Base-by-base conservation (phyloP, 1,139 yeast species). In the Debaryomyces psychrophilus region DNA sequence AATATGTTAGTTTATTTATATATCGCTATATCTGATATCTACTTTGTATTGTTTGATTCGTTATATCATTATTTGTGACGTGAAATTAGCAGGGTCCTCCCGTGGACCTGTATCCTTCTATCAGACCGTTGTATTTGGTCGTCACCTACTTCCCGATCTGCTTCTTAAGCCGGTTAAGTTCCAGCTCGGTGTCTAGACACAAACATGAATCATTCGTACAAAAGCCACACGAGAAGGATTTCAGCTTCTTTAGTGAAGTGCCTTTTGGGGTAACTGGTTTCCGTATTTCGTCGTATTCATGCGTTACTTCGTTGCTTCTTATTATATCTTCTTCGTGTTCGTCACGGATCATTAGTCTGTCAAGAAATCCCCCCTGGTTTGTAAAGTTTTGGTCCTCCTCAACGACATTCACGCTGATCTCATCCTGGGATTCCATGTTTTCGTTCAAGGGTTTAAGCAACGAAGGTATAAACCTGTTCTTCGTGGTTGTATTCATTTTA, bases 201-300 rank as follows among this genome's bases (percentile, higher is more conserved):
- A 73, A 56, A 50, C 79, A 74, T 8, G 76, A 70, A 43, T 68
- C 77, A 45, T 64, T 65, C 23, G 68, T 59, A 52, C 78, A 73
- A 52, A 73, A 74, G n/a, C 77, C 78, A 54, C 78, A 73, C 42
- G 55, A 37, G 11, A 28, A 38, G 20, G n/a, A n/a, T 45, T 58
- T 59, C 49, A 37, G 25, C 6, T 34, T 26, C 17, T 31, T 41
- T 28, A 14, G 17, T 20, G 20, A n/a, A 35, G 31, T 9, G 12
- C 28, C 15, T 17, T 25, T 20, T 14, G 20, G 29, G 2, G 17
- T 18, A 8, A 17, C 20, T 5, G n/a, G 17, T 12, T 27, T 26
- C 9, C 18, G n/a, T 33, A 25, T 14, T 7, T 44, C 43, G 5
- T 39, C 39, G 15, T 8, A 8, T 4, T 44, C 46, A 18, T 33